Evolutionary conservation across 352 stramenopile genomes (phyloP).

Genomic region (Pythium folliculosum): DNA sequence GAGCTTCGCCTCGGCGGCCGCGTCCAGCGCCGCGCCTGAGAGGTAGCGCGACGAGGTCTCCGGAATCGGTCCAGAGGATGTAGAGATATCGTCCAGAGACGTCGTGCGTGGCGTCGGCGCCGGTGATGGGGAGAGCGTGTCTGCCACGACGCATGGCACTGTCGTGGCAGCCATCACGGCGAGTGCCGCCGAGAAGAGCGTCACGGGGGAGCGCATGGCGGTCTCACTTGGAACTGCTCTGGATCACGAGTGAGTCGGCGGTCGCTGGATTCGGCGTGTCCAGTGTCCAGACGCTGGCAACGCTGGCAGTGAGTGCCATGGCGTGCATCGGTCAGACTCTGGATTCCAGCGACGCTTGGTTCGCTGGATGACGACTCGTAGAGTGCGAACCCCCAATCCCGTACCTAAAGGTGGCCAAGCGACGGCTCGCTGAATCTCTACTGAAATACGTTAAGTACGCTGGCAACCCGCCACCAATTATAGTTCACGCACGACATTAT

Average conservation of each 20-base stretch:
- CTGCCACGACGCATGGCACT: background rate
- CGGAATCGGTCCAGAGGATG: background rate
- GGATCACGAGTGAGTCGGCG: background rate
- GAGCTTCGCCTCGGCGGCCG: constrained; percentile 42
- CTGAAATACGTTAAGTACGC: background rate
- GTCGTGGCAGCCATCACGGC: background rate
- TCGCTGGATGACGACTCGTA: background rate
- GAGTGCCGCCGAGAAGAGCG: background rate
- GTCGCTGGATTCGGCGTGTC: background rate
- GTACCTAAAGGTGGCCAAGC: background rate
- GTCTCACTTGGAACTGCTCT: too few relatives aligned
- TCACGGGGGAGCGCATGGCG: background rate
- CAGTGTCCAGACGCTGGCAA: too few relatives aligned
- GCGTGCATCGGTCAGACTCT: too few relatives aligned
- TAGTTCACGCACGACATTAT: too few relatives aligned
- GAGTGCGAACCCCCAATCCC: background rate
- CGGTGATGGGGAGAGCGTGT: background rate
- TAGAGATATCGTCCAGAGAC: background rate
- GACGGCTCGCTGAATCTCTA: background rate
- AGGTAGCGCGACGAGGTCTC: background rate
- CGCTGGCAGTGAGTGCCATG: background rate
- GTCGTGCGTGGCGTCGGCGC: background rate
- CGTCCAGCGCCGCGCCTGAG: constrained; percentile 11
- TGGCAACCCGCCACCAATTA: too few relatives aligned
- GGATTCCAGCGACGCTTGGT: background rate